Percentiles rank a stretch among this genome's conserved stretches.
phyloP scores from a whole-genome alignment of 2,329 filamentous ascomycete species.

The Ophiosphaerella herpotricha region DNA sequence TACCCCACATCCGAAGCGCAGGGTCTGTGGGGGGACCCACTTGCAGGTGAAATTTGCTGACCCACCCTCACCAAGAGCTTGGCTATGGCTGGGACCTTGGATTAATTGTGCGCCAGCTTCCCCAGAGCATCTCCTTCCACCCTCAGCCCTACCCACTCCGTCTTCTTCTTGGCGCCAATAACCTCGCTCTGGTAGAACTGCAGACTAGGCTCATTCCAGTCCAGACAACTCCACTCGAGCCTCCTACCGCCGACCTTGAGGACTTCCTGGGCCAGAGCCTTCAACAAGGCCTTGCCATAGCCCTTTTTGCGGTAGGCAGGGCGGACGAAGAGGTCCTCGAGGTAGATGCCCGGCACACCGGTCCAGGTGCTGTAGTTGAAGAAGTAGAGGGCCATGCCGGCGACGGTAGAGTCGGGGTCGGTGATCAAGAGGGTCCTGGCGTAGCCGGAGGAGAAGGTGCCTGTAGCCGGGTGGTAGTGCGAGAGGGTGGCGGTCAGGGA shows the following conservation, averaged over 20 bases:
- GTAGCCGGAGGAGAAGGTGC: slow-evolving; percentile 60
- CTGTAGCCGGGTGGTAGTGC: slow-evolving; percentile 62
- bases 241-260: slow-evolving; percentile 72
- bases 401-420: slow-evolving; percentile 53
- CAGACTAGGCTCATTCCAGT: slow-evolving; percentile 91
- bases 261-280: slow-evolving; percentile 78
- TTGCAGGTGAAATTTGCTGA: too few species aligned
- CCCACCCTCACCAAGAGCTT: too few species aligned
- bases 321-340: slow-evolving; percentile 90
- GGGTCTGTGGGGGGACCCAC: too few species aligned
- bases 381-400: slow-evolving; percentile 88
- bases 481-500: slow-evolving; percentile 76
- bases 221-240: slow-evolving; percentile 88
- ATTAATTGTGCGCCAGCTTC: slow-evolving; percentile 54
- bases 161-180: slow-evolving; percentile 67
- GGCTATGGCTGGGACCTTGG: too few species aligned
- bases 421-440: slow-evolving; percentile 75
- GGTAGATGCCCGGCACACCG: slow-evolving; percentile 82
- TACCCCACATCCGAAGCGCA: too few species aligned
- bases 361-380: slow-evolving; percentile 97
- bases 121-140: slow-evolving; percentile 69
- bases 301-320: slow-evolving; percentile 72
- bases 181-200: slow-evolving; percentile 69
- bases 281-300: slow-evolving; percentile 77
- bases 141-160: slow-evolving; percentile 76